A percentile compares a stretch with the other conserved stretches of the same genome.
phyloP scores from a whole-genome alignment of 441 rosid genomes.

The Syzygium malaccense region DNA sequence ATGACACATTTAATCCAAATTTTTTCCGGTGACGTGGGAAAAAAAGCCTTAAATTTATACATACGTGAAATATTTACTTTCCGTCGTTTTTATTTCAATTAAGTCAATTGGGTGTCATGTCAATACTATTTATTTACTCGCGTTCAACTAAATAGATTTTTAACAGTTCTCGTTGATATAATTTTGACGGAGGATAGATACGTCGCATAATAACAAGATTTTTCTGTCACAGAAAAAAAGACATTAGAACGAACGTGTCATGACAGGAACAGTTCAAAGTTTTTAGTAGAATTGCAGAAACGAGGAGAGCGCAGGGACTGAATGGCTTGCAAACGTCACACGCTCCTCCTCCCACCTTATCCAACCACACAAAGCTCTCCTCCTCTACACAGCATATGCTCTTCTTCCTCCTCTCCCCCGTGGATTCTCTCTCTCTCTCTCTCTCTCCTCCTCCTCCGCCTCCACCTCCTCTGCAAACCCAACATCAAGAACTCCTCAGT shows the following conservation, averaged over 20 bases:
- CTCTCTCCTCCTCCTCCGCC: background rate
- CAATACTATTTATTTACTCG: too few species aligned
- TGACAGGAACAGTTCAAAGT: too few species aligned
- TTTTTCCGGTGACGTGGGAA: too few species aligned
- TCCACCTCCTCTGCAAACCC: background rate
- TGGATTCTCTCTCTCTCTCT: background rate
- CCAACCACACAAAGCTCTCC: background rate
- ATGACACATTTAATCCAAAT: too few species aligned
- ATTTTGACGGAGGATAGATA: too few species aligned
- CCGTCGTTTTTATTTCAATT: too few species aligned
- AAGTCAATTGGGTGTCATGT: rapidly evolving
- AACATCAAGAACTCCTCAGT: background rate
- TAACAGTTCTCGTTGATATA: rapidly evolving
- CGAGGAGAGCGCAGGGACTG: background rate
- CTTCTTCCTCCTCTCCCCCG: background rate
- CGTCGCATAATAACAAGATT: rapidly evolving
- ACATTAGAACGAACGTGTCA: too few species aligned
- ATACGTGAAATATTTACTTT: too few species aligned
- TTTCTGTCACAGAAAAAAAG: too few species aligned
- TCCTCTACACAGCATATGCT: background rate
- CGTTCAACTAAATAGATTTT: too few species aligned
- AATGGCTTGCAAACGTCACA: background rate
- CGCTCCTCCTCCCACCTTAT: background rate
- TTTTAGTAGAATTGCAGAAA: background rate
- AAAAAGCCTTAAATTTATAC: too few species aligned